These are phyloP conservation scores for Penicillium sp. DNA, from an alignment of 2,329 filamentous ascomycete genomes.

Conservation along the genomic window DNA sequence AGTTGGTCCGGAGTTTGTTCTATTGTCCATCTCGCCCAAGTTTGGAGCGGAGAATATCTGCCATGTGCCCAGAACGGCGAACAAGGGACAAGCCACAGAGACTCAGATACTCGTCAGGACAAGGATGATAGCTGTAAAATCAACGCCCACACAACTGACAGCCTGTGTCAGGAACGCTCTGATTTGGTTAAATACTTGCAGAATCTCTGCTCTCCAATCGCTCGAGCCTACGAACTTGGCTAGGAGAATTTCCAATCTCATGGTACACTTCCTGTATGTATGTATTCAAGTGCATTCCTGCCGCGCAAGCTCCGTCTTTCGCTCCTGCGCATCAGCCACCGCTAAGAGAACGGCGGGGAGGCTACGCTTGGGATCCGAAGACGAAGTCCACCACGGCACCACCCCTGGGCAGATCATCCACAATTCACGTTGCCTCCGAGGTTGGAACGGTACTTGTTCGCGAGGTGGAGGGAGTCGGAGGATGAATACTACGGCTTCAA, in stretches of 20 bases:
- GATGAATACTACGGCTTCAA: not conserved
- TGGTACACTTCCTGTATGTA: not conserved
- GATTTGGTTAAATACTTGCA: conserved; percentile 8
- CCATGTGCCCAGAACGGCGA: not conserved
- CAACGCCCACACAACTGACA: conserved; percentile 2
- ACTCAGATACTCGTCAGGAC: not conserved
- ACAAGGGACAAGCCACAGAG: conserved; percentile 1
- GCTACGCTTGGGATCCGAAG: conserved; percentile 26
- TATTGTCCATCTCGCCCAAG: not conserved
- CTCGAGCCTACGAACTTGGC: not conserved
- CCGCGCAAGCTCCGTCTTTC: not conserved
- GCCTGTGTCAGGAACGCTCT: conserved; percentile 3
- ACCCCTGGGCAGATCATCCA: conserved; percentile 41
- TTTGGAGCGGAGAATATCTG: not conserved
- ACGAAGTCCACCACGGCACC: conserved; percentile 17
- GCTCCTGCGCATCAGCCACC: conserved; percentile 4
- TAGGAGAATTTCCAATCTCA: conserved; percentile 5
- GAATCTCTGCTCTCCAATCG: conserved; percentile 1
- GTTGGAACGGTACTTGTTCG: not conserved
- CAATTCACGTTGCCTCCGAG: conserved; percentile 19
- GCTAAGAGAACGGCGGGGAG: conserved; percentile 24
- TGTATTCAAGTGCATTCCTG: not conserved
- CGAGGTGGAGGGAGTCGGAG: not conserved
- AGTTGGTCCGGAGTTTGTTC: not conserved
- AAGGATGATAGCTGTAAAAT: conserved; percentile 4